These are phyloP conservation scores for Schizophyllum amplum DNA, from an alignment of 1,284 basidiomycete species.

Conservation along the genomic window DNA sequence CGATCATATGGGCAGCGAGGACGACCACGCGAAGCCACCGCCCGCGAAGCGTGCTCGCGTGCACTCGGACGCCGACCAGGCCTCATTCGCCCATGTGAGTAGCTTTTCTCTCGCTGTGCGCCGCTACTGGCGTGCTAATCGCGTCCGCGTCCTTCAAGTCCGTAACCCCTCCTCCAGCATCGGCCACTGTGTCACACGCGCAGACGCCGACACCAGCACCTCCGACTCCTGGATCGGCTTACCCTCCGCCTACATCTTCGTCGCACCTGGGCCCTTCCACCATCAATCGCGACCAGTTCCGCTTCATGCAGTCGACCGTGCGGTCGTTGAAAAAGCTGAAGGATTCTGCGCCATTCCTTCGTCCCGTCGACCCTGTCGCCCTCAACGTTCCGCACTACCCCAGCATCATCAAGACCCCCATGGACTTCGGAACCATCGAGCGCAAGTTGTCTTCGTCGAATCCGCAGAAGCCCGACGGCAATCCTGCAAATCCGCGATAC, in stretches of 20 bases:
- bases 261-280: conserved; percentile 27
- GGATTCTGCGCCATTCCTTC: conserved; percentile 76
- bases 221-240: conserved; percentile 19
- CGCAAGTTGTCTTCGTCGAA: conserved; percentile 77
- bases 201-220: conserved; percentile 29
- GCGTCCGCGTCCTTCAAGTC: conserved; percentile 45
- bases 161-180: conserved; percentile 59
- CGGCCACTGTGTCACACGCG: conserved; percentile 28
- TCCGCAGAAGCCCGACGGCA: conserved; percentile 67
- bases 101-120: conserved; percentile 34
- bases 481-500: conserved; percentile 67
- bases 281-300: conserved; percentile 62
- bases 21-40: conserved; percentile 44
- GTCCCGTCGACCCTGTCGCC: conserved; percentile 86
- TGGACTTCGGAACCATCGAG: conserved; percentile 95
- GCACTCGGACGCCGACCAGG: conserved; percentile 44
- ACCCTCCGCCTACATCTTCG: conserved; percentile 14
- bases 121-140: conserved; percentile 50
- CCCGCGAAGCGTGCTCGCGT: conserved; percentile 52
- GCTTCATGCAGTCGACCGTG: conserved; percentile 75
- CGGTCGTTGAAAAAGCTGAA: conserved; percentile 84
- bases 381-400: conserved; percentile 91
- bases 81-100: conserved; percentile 56
- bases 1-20: conserved; percentile 31
- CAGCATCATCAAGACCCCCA: conserved; percentile 82